Evolutionary conservation across 352 stramenopile genomes (phyloP), one percentile per base, ranked within the genome.

Genomic region (Globisporangium yorkense): DNA sequence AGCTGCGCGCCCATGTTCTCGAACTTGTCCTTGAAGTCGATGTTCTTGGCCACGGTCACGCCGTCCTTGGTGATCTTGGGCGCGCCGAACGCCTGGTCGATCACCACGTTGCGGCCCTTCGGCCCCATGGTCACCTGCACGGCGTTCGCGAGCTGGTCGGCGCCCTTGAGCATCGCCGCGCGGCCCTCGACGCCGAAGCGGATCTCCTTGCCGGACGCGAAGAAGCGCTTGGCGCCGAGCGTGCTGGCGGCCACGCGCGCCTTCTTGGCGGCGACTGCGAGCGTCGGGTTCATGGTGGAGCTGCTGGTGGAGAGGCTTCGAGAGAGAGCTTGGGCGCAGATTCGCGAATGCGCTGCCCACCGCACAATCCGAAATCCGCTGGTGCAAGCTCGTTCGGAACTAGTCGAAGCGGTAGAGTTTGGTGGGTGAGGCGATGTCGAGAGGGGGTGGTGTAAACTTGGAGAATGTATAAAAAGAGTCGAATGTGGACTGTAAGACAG

Each of bases 31-130:
- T 83, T 78, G 63, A 93, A 93, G 59, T 90, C 81, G 45, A 88
- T 75, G 57, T 73, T 88, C 61, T 84, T 84, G 16, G 75, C 80
- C 46, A 89, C 77, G 18, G 83, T 91, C 50, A 87, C 80, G 40
- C 77, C 75, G 59, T 92, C 85, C 66, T 92, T 89, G 55, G 83
- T 91, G 65, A 92, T 88, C 72, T 84, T 90, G 31, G 78, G 80
- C 6, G 80, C 73, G 54, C 83, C 85, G 56, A 86, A 84, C 54
- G 96, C 92, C 84, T 99, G 97, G 62, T 99, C 96, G 67, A 99
- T 98, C 54, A 99, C 97, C 39, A 98, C 98, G 83, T 99, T 99
- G 63, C 98, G 95, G 70, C 98, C 98, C 82, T 99, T 99, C 37
- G 98, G 98, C 54, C 98, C 98, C 67, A 99, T 88, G 45, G 98